Base-by-base conservation (phyloP, 2,329 filamentous ascomycete genomes). In the Rasamsonia emersonii region DNA sequence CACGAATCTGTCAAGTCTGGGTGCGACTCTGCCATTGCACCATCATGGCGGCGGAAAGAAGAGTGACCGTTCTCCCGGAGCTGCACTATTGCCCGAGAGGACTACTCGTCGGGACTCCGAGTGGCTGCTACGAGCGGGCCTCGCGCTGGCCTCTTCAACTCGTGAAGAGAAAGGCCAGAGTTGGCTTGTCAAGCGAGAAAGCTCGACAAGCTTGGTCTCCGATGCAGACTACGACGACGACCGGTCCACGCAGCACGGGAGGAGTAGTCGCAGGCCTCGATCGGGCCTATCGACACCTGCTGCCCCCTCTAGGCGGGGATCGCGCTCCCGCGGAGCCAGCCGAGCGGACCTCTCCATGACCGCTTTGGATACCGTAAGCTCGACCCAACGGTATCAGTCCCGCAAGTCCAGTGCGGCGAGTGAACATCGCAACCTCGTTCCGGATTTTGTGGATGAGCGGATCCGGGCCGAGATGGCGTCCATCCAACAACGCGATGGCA, bases 111-210 rank as follows among this genome's bases (percentile, higher is more conserved):
- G 45, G 6, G 62, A 70, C 31, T 63, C 73, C 30, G 70, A 73
- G 48, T 79, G 75, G 75, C 59, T 78, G 33, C 65, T 75, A 26
- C 70, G 74, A 32, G 69, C 74, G 0, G 72, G 72, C 3, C 61
- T 73, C 5, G 66, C 68, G 0, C 67, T 77, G 4, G 68, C 73
- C 2, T 67, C 70, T 4, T 65, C 73, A 13, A 67, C 72, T 4
- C 61, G 73, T 21, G 73, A 78, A 43, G 67, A 67, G 36, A 77
- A 78, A 43, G 75, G 75, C n/a, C 73, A 77, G 46, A 68, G 67
- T 34, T 78, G 74, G 74, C 60, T 77, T 3, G 59, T 63, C 3
- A 67, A 73, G 31, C 61, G 71, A 16, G 68, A 72, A 39, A 73
- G 67, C 38, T 69, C 67, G 1, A 77, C 73, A 1, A 70, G 64